phyloP scores from a whole-genome alignment of 805 yeast species.

The Kodamaea laetipori region DNA sequence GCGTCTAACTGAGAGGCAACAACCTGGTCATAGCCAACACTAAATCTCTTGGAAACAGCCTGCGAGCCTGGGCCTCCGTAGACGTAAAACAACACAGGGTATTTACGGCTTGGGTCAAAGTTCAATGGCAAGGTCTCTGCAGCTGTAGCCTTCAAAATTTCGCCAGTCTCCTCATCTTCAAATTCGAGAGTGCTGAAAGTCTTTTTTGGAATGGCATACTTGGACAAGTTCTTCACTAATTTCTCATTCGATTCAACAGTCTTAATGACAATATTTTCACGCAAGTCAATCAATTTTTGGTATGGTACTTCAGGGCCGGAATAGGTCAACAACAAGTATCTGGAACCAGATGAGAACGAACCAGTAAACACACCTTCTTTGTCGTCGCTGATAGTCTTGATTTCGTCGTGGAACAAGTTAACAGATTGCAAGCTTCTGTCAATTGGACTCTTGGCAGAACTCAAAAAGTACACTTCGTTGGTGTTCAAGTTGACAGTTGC shows the following conservation, averaged over 20 bases:
- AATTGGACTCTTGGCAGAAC: constrained; percentile 75
- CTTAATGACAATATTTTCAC: constrained; percentile 28
- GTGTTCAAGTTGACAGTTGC: constrained; percentile 55
- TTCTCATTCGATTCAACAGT: constrained; percentile 50
- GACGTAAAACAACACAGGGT: constrained; percentile 86
- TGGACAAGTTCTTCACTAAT: constrained; percentile 37
- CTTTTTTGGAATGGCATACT: constrained; percentile 60
- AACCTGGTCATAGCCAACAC: constrained; percentile 68
- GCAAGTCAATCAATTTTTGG: constrained; percentile 63
- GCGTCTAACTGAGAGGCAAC: constrained; percentile 77
- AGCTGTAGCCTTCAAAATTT: constrained; percentile 56
- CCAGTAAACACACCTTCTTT: constrained; percentile 67
- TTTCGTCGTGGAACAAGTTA: constrained; percentile 47
- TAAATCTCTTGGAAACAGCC: constrained; percentile 63
- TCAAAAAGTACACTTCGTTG: constrained; percentile 58
- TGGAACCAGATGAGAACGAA: constrained; percentile 77
- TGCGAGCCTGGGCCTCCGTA: constrained; percentile 98
- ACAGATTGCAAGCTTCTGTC: constrained; percentile 85
- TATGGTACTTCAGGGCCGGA: constrained; percentile 79
- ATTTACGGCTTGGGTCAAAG: constrained; percentile 62
- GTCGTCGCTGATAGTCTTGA: constrained; percentile 35
- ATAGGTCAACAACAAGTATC: constrained; percentile 70
- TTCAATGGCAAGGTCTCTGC: constrained; percentile 76
- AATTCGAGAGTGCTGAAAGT: constrained; percentile 55
- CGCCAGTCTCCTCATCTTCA: constrained; percentile 47